Percentiles rank a stretch among this genome's conserved stretches.
phyloP scores from a whole-genome alignment of 768 basidiomycete species.

The Calocybe cyanea region DNA sequence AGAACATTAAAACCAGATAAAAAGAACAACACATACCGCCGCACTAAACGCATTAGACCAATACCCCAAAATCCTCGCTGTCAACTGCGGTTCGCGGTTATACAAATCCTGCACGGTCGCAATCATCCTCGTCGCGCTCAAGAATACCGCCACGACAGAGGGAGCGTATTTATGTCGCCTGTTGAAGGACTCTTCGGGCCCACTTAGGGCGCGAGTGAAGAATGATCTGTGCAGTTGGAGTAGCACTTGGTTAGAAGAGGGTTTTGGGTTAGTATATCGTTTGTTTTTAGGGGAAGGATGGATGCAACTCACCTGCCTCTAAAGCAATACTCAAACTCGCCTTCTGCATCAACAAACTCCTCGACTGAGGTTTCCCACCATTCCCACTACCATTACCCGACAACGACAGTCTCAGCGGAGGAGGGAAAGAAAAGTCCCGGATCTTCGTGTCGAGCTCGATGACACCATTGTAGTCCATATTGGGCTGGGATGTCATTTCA shows the following conservation, averaged over 20 bases:
- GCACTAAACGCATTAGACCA: conserved; percentile 56
- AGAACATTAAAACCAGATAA: neutral
- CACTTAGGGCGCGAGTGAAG: conserved; percentile 60
- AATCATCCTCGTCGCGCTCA: conserved; percentile 61
- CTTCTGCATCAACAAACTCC: conserved; percentile 54
- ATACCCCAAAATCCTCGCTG: conserved; percentile 47
- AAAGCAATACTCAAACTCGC: conserved; percentile 55
- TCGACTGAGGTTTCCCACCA: conserved; percentile 33
- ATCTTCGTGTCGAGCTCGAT: conserved; percentile 56
- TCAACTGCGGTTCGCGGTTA: conserved; percentile 54
- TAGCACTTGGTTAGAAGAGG: conserved; percentile 40
- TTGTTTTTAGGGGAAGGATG: neutral
- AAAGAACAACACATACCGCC: conserved; percentile 32
- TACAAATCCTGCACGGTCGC: conserved; percentile 56
- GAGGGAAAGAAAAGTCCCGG: conserved; percentile 58
- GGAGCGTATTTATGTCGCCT: conserved; percentile 63
- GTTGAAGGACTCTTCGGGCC: conserved; percentile 56
- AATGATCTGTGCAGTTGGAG: conserved; percentile 66
- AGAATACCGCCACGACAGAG: conserved; percentile 66
- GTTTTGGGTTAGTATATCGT: neutral
- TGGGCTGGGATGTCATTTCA: conserved; percentile 52
- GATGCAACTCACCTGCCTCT: conserved; percentile 51
- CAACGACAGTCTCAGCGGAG: conserved; percentile 25
- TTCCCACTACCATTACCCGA: conserved; percentile 21
- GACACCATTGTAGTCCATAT: conserved; percentile 45